Evolutionary conservation across 495 filamentous ascomycete species (phyloP).

Genomic region (Hypoxylon intermedium): DNA sequence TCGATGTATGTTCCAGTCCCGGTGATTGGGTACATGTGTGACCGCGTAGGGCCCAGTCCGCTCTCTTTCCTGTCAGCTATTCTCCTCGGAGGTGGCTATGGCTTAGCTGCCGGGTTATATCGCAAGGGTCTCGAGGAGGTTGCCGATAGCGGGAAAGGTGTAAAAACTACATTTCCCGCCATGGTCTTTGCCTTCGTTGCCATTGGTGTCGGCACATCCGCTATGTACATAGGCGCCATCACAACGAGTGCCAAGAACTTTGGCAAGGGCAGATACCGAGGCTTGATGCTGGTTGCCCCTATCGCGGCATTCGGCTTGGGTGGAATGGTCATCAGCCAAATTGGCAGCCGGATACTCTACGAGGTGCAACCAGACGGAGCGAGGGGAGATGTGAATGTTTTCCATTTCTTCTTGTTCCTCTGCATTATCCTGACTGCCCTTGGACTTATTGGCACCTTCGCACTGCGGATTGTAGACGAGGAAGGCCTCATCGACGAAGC

Average conservation of each 20-base stretch:
- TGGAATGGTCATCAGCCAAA: conserved; percentile 92
- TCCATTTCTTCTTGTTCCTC: conserved; percentile 84
- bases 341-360: conserved; percentile 79
- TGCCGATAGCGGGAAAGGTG: conserved; percentile 49
- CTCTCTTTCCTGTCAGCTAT: conserved; percentile 73
- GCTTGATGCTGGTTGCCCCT: conserved; percentile 85
- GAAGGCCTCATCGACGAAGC: conserved; percentile 83
- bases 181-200: conserved; percentile 85
- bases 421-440: conserved; percentile 68
- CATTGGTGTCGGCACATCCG: conserved; percentile 81
- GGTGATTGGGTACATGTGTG: conserved; percentile 87
- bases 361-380: conserved; percentile 65
- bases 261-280: conserved; percentile 83
- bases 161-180: conserved; percentile 70
- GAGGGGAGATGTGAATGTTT: conserved; percentile 83
- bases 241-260: conserved; percentile 98
- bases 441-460: conserved; percentile 76
- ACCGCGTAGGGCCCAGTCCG: conserved; percentile 79
- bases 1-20: conserved; percentile 90
- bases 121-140: conserved; percentile 62
- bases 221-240: conserved; percentile 85
- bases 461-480: conserved; percentile 68
- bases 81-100: conserved; percentile 81
- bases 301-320: conserved; percentile 93
- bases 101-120: conserved; percentile 82